A percentile compares a stretch with the other conserved stretches of the same genome.
These are phyloP conservation scores for Suillus paluster DNA, from an alignment of 768 basidiomycete genomes.

Conservation along the genomic window DNA sequence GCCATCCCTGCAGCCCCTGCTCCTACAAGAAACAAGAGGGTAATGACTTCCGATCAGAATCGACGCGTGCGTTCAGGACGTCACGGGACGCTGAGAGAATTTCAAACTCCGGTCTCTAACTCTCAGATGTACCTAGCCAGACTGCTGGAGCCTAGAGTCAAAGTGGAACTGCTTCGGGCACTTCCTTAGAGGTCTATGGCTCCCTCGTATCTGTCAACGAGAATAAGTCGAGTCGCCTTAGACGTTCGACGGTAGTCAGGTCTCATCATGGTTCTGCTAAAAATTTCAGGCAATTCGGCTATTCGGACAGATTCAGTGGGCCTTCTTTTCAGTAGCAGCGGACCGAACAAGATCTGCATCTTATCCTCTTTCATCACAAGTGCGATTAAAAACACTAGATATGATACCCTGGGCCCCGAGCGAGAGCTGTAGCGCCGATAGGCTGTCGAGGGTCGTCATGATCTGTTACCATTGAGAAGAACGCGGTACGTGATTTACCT, in stretches of 20 bases:
- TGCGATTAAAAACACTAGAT: no score
- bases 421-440: neutral
- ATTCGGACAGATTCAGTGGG: no score
- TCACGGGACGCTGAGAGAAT: neutral
- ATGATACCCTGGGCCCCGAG: neutral
- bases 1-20: constrained; percentile 42
- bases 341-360: neutral
- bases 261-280: neutral
- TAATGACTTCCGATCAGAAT: no score
- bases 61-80: neutral
- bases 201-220: neutral
- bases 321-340: no score
- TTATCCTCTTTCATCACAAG: no score
- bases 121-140: no score
- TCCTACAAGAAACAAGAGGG: neutral
- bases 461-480: neutral
- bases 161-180: no score
- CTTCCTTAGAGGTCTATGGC: neutral
- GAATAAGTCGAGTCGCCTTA: neutral
- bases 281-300: neutral
- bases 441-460: neutral
- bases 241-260: neutral
- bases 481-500: neutral
- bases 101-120: no score
- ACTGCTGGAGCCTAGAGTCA: no score